A percentile compares a stretch with the other conserved stretches of the same genome.
These are phyloP conservation scores for Claviceps spartinae DNA, from an alignment of 2,329 filamentous ascomycete species.

Conservation along the genomic window DNA sequence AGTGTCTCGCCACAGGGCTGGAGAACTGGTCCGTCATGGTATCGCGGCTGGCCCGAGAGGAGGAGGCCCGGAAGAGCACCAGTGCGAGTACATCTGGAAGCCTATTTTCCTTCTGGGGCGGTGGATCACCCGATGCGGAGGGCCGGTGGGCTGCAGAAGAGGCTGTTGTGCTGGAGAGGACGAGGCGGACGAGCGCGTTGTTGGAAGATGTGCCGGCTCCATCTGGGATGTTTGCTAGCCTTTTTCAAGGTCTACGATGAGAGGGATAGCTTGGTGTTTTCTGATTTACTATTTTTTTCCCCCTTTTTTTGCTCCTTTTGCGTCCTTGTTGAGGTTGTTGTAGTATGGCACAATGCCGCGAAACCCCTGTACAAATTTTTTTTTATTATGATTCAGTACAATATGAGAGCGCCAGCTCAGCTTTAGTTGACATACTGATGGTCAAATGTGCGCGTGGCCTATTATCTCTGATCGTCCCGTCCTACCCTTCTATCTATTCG, in stretches of 20 bases:
- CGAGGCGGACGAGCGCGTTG: conserved; percentile 35
- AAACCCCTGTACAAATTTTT: no score
- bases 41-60: conserved; percentile 42
- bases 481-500: no score
- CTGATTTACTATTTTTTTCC: not conserved
- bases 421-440: no score
- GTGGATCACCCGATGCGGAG: conserved; percentile 20
- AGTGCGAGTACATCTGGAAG: conserved; percentile 15
- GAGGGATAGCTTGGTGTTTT: not conserved
- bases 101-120: conserved; percentile 25
- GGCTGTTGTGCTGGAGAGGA: conserved; percentile 38
- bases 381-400: no score
- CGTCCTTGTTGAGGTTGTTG: not conserved
- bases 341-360: not conserved
- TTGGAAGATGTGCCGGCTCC: conserved; percentile 34
- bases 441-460: no score
- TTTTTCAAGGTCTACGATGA: conserved; percentile 21
- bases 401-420: no score
- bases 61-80: conserved; percentile 24
- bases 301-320: not conserved
- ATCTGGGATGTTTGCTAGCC: conserved; percentile 16
- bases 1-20: conserved; percentile 65
- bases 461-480: not conserved
- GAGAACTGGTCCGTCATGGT: conserved; percentile 80
- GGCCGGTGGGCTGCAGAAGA: conserved; percentile 42